A percentile compares a stretch with the other conserved stretches of the same genome.
Evolutionary conservation across 2,329 filamentous ascomycete species (phyloP).

Genomic region (Ophiostoma novo-ulmi): DNA sequence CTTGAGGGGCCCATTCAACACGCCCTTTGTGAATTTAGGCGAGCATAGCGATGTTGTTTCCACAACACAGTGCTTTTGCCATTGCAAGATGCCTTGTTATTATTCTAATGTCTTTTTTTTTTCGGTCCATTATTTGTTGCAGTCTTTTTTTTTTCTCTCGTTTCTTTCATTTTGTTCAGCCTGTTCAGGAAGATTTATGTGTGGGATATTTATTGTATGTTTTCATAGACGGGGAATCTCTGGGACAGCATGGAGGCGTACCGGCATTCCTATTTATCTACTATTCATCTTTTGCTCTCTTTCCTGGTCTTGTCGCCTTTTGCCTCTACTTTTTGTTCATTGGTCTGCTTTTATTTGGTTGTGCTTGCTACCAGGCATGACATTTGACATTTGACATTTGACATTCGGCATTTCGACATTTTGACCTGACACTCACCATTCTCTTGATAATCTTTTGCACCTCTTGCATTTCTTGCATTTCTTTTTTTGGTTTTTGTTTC

Average conservation of each 20-base stretch:
- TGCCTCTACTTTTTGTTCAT: neutral
- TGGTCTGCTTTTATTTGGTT: neutral
- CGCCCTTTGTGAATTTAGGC: neutral
- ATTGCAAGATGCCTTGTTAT: neutral
- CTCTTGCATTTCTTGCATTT: neutral
- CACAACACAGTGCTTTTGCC: neutral
- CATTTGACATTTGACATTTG: neutral
- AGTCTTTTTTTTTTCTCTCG: neutral
- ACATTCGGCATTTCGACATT: neutral
- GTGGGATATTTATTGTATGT: constrained; percentile 2
- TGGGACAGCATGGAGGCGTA: constrained; percentile 2
- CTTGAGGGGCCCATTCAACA: constrained; percentile 10
- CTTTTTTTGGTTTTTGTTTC: neutral
- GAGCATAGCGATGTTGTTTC: neutral
- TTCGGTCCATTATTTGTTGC: neutral
- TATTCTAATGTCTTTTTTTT: neutral
- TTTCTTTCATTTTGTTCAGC: neutral
- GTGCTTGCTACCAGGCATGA: neutral
- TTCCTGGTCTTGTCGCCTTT: neutral
- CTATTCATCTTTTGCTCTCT: neutral
- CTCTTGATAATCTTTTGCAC: neutral
- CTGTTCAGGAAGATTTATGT: neutral
- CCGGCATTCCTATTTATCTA: neutral
- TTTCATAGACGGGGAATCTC: neutral
- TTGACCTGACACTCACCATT: too few relatives aligned